Evolutionary conservation across 495 filamentous ascomycete species (phyloP).

Genomic region (Jackrogersella minutella): DNA sequence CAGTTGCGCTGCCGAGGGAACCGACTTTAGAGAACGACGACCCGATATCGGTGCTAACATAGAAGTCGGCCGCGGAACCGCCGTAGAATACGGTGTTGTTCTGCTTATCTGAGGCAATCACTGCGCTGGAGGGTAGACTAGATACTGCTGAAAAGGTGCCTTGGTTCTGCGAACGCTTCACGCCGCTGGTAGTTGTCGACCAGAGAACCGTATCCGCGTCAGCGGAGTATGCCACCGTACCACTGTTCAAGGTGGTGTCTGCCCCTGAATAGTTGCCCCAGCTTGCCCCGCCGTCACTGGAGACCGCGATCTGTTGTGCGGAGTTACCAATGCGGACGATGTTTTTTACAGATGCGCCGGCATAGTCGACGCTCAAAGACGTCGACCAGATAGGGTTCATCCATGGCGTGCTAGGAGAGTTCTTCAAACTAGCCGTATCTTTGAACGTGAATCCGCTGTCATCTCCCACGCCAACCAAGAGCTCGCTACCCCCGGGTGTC

Average conservation of each 20-base stretch:
- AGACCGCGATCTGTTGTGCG: conserved; percentile 53
- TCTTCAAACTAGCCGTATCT: conserved; percentile 53
- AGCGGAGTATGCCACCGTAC: conserved; percentile 61
- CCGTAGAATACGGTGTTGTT: conserved; percentile 63
- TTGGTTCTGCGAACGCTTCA: conserved; percentile 53
- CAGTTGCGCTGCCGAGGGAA: conserved; percentile 46
- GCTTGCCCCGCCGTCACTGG: conserved; percentile 52
- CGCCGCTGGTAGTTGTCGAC: conserved; percentile 51
- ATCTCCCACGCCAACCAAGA: conserved; percentile 66
- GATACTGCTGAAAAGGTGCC: conserved; percentile 55
- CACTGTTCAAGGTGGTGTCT: conserved; percentile 51
- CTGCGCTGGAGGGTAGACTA: conserved; percentile 53
- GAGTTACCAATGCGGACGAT: conserved; percentile 65
- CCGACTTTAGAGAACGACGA: conserved; percentile 52
- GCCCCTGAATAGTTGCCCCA: conserved; percentile 60
- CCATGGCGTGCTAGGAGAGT: conserved; percentile 57
- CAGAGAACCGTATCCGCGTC: conserved; percentile 62
- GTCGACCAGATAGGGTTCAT: conserved; percentile 60
- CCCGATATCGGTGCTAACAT: conserved; percentile 56
- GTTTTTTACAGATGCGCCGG: conserved; percentile 60
- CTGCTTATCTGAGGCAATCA: conserved; percentile 61
- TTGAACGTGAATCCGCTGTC: conserved; percentile 63
- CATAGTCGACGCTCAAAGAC: conserved; percentile 63
- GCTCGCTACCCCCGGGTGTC: conserved; percentile 60
- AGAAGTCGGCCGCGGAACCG: conserved; percentile 54